Conservation (phyloP, 73 alveolate species). For the Uronychia setigera region DNA sequence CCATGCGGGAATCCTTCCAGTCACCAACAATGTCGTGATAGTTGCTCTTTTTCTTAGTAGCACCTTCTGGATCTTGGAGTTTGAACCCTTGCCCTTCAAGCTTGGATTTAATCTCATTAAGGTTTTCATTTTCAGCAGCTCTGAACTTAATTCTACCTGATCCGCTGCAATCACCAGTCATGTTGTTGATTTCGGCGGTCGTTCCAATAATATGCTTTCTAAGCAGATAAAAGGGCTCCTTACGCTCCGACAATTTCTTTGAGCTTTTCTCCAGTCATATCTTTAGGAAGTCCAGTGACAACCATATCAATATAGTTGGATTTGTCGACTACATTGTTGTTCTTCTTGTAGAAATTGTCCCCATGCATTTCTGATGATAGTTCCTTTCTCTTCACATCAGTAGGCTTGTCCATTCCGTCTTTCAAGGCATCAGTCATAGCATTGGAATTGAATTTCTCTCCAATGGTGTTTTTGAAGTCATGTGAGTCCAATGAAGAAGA, state of each 20-base stretch:
- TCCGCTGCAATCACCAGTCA: background rate
- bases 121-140: background rate
- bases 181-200: background rate
- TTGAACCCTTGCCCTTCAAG: background rate
- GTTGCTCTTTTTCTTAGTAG: background rate
- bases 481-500: background rate
- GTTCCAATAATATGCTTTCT: background rate
- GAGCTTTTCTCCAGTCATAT: constrained; percentile 1
- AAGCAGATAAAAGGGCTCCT: background rate
- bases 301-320: background rate
- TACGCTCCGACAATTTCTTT: background rate
- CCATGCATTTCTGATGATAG: background rate
- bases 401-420: no score
- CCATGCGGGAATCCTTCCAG: background rate
- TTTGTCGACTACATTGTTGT: background rate
- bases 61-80: background rate
- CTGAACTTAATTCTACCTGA: constrained; percentile 1
- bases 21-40: background rate
- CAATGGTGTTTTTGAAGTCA: no score
- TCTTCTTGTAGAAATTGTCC: background rate
- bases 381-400: background rate
- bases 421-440: no score
- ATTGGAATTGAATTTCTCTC: no score
- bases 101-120: background rate
- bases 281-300: background rate